Evolutionary conservation across 2,329 filamentous ascomycete genomes (phyloP).

Genomic region (Fusarium hostae): DNA sequence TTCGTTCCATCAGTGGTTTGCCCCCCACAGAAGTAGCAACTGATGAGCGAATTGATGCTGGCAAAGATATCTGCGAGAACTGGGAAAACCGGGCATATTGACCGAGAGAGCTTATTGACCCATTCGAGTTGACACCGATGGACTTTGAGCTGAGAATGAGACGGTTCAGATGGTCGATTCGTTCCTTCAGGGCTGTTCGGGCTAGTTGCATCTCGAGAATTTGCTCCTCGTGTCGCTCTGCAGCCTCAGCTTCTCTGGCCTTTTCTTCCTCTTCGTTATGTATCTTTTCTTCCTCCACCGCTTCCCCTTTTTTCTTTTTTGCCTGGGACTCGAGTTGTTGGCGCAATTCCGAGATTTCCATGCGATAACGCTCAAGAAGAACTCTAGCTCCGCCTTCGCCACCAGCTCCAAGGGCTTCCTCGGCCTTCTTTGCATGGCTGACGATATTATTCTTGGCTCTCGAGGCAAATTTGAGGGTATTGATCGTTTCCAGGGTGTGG

Average conservation of each 20-base stretch:
- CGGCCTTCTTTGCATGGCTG: slow-evolving; percentile 93
- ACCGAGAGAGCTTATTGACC: slow-evolving; percentile 75
- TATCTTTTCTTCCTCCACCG: slow-evolving; percentile 68
- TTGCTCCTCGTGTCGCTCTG: slow-evolving; percentile 92
- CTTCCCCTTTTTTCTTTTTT: slow-evolving; percentile 71
- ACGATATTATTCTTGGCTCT: slow-evolving; percentile 98
- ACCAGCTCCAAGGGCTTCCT: slow-evolving; percentile 83
- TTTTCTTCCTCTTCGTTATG: slow-evolving; percentile 78
- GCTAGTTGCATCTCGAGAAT: slow-evolving; percentile 99
- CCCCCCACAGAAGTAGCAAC: slow-evolving; percentile 70
- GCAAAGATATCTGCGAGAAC: slow-evolving; percentile 67
- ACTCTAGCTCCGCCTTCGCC: slow-evolving; percentile 89
- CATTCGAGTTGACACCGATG: slow-evolving; percentile 86
- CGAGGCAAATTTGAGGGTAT: slow-evolving; percentile 96
- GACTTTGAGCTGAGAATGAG: slow-evolving; percentile 96
- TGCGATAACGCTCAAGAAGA: slow-evolving; percentile 88
- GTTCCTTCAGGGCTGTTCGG: slow-evolving; percentile 93
- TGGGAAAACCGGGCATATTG: slow-evolving; percentile 71
- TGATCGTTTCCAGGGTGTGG: slow-evolving; percentile 89
- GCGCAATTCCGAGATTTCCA: slow-evolving; percentile 88
- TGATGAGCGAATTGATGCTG: slow-evolving; percentile 74
- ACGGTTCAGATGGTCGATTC: slow-evolving; percentile 95
- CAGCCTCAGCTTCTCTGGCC: slow-evolving; percentile 79
- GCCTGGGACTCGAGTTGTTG: slow-evolving; percentile 85
- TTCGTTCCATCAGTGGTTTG: slow-evolving; percentile 67